A percentile compares a stretch with the other conserved stretches of the same genome.
These are phyloP conservation scores for Rhynchospora pubera DNA, from an alignment of 176 grass and related monocot genomes.

Conservation along the genomic window DNA sequence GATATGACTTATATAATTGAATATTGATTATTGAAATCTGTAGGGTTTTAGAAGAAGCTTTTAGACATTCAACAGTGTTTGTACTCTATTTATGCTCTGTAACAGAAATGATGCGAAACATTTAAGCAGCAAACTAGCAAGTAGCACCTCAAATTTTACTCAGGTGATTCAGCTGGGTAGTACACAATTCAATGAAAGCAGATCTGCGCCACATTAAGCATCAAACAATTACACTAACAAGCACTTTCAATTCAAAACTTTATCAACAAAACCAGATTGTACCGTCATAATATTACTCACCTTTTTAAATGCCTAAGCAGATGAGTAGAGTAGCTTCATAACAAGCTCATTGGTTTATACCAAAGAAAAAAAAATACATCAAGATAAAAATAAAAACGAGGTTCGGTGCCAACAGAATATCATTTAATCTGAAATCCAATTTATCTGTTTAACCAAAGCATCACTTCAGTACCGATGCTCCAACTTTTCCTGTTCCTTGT, in stretches of 20 bases:
- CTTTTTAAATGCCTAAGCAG: conserved; percentile 4
- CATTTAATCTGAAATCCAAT: background rate
- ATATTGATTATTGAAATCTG: background rate
- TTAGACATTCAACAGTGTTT: no score
- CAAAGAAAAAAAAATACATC: background rate
- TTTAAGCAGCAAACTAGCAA: background rate
- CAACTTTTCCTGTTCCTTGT: conserved; percentile 88
- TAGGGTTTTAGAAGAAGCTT: no score
- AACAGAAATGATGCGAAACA: no score
- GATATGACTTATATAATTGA: background rate
- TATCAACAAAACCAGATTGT: conserved; percentile 18
- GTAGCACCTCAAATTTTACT: background rate
- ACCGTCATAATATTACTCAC: conserved; percentile 13
- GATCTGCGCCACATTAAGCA: background rate
- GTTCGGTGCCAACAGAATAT: background rate
- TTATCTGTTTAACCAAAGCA: background rate
- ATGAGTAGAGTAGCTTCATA: background rate
- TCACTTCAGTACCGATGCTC: conserved; percentile 64
- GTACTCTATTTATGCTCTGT: no score
- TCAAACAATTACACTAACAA: background rate
- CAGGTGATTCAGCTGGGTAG: background rate
- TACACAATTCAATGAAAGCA: background rate
- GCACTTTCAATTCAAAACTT: background rate
- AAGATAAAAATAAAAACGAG: background rate
- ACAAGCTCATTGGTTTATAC: conserved; percentile 19